Evolutionary conservation across 2,329 filamentous ascomycete genomes (phyloP), one percentile per base, ranked within the genome.

Genomic region (Coleophoma crateriformis): DNA sequence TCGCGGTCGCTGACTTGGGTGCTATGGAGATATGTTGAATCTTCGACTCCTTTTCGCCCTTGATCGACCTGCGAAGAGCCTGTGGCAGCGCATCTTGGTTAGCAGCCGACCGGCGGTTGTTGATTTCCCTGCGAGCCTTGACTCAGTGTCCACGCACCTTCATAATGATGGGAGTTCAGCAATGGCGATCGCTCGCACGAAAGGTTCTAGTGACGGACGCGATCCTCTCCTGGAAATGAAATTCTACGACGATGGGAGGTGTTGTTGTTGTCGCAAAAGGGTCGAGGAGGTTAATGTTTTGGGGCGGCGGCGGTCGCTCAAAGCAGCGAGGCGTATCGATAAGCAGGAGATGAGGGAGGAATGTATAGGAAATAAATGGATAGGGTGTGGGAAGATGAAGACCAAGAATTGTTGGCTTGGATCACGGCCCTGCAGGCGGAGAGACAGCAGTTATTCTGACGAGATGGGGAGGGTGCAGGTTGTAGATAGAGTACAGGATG

Each of bases 1-100:
- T 87, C 39, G 84, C 83, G 54, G 84, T 76, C 42, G 83, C 81
- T 57, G 84, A 83, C 64, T 88, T 88, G 56, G 82, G 79, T 3
- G 82, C 82, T 54, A 87, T 81, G 42, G 82, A 85, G 57, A 84
- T 77, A 66, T 84, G 82, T 58, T 79, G 77, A 48, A 74, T 70
- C 66, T 78, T 81, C 48, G 72, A 68, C 57, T 82, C 80, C 71
- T 83, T 87, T 59, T 87, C 83, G 64, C 80, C 79, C 72, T 87
- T 87, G 67, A 87, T 76, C 55, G 83, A 87, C 67, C 84, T 76
- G 64, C 84, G 76, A 68, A 88, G 77, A 61, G 76, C 76, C 78
- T 81, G 63, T 49, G 58, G 44, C 39, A 58, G 15, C 47, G 52
- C 50, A 58, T 49, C 14, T 17, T 50, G 4, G 55, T 64, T 54